Base-by-base conservation (phyloP, 768 basidiomycete species). In the Lyophyllum semitale region DNA sequence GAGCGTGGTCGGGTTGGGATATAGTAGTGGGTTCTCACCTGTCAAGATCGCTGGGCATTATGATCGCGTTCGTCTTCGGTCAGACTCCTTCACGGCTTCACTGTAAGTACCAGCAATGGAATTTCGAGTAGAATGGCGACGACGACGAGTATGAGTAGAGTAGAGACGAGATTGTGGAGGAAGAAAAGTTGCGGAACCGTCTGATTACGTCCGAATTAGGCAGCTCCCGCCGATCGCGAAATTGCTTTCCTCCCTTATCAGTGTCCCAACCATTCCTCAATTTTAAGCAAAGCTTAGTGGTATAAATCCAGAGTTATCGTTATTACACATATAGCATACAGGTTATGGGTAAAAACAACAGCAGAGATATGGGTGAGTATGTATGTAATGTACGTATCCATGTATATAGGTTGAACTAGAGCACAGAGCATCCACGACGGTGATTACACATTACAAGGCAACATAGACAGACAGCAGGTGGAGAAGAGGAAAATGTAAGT, bases 1-100 rank as follows among this genome's bases (percentile, higher is more conserved):
- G 33, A 33, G 17, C 42, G 38, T 55, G 8, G 51, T 55, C 45
- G 38, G n/a, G 38, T 35, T 20, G 38, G 33, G 27, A 15, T 7
- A 38, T 7, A 25, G 32, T 15, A 37, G 26, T 37, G 11, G 26
- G n/a, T 48, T 33, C 63, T 57, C 55, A 65, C 63, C 60, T 67
- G 47, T 63, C 66, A 25, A 65, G 55, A 48, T 69, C 65, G 49
- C 67, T 67, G 20, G 66, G 60, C 65, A 66, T 69, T 2, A 7
- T 52, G 27, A 26, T 45, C 8, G 17, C 48, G 26, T 17, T 8
- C 25, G 17, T 44, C 17, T 13, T 17, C 13, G 7, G 43, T 44
- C 22, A 20, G 23, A 23, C n/a, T 26, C 26, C 17, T 26, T 26
- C 26, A 8, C 11, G 9, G n/a, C n/a, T n/a, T n/a, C n/a, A n/a